Evolutionary conservation across 2,329 filamentous ascomycete species (phyloP).

Genomic region (Xenosphaeropsis pyriputrescens): DNA sequence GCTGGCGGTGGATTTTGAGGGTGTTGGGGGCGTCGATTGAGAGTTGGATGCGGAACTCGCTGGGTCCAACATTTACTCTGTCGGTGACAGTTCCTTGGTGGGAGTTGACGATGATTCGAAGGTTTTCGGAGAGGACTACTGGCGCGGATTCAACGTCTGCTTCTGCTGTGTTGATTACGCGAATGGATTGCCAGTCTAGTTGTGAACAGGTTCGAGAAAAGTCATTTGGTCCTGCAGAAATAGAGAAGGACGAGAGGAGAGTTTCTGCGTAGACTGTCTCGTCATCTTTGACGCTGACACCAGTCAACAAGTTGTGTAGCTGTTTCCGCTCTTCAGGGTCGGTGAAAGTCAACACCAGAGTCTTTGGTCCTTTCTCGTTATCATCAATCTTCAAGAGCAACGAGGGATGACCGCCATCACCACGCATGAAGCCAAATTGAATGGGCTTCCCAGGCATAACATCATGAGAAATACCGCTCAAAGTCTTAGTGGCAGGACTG

Average conservation of each 20-base stretch:
- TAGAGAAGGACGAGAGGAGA: conserved; percentile 46
- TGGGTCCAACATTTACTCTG: conserved; percentile 65
- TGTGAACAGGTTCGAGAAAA: conserved; percentile 3
- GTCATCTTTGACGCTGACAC: conserved; percentile 49
- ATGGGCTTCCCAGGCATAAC: conserved; percentile 52
- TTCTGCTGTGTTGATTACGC: conserved; percentile 51
- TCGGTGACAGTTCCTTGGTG: conserved; percentile 69
- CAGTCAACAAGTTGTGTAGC: conserved; percentile 60
- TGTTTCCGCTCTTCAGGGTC: conserved; percentile 55
- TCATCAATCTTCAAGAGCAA: conserved; percentile 48
- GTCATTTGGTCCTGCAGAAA: conserved; percentile 38
- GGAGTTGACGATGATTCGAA: conserved; percentile 64
- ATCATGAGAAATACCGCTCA: conserved; percentile 62
- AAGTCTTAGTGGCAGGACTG: conserved; percentile 58
- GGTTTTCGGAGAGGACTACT: conserved; percentile 61
- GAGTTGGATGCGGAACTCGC: conserved; percentile 55
- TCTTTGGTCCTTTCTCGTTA: conserved; percentile 26
- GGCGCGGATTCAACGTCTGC: conserved; percentile 40
- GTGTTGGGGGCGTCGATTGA: conserved; percentile 43
- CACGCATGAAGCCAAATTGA: conserved; percentile 63
- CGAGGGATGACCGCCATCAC: conserved; percentile 53
- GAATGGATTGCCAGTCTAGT: conserved; percentile 48
- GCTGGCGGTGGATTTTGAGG: conserved; percentile 53
- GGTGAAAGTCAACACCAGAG: conserved; percentile 64
- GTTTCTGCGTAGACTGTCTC: conserved; percentile 62